Evolutionary conservation across 768 basidiomycete species (phyloP), one percentile per base, ranked within the genome.

Genomic region (Filobasidium floriforme): DNA sequence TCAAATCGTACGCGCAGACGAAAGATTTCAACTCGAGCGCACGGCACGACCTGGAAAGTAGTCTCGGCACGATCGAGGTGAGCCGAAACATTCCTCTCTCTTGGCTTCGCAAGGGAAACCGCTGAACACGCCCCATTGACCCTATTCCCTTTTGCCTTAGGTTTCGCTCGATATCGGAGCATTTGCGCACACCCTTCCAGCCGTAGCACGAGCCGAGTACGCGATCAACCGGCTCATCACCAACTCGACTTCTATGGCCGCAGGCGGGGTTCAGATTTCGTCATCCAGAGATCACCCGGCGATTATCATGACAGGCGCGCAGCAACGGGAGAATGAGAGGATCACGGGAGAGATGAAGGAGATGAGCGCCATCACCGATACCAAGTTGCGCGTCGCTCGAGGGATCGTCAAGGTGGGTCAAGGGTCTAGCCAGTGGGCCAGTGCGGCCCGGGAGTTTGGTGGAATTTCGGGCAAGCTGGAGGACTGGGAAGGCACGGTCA

Each of bases 401-500:
- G 67, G 67, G 3, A 63, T 68, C 18, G 51, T 61, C 24, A 46
- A 51, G 28, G 19, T 66, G 11, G 40, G 40, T 24, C 46, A 51
- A n/a, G 63, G 54, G 40, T 46, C 59, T 22, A 60, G 59, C 1
- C 40, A 60, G 28, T 68, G 63, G 63, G 40, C 52, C 19, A 26
- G 54, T 11, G 67, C 59, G 19, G 67, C 54, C 40, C n/a, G 51
- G 29, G 59, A 60, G 60, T 60, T 62, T 62, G 52, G 28, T 40
- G 40, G 41, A 12, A 22, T 65, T 43, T 59, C 55, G 29, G 41
- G 67, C 49, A 49, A 60, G 26, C 26, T 68, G 24, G 67, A 59
- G 22, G 63, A 68, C 1, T 68, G 67, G 67, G 67, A 68, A 15
- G 67, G 63, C 15, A 29, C n/a, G 32, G 67, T 68, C 41, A 55